Percentiles rank a stretch among this genome's conserved stretches.
phyloP scores from a whole-genome alignment of 78 protist species.

The Protostelium mycophagum region DNA sequence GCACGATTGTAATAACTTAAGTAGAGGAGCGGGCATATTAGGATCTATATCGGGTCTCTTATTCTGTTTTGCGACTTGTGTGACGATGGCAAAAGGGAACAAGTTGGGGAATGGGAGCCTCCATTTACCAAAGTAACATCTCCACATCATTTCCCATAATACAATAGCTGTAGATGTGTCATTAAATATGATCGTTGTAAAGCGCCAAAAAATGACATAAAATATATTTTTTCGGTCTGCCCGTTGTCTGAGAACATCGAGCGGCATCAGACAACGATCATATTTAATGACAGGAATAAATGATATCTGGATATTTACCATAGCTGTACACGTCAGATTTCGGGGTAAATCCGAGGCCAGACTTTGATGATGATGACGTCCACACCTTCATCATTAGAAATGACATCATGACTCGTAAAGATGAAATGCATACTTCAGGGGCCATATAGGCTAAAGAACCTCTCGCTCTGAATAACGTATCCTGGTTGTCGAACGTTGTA shows the following conservation, averaged over 20 bases:
- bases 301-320: neutral
- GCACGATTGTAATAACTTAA: neutral
- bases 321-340: neutral
- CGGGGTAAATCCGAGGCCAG: neutral
- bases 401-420: neutral
- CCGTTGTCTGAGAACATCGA: too few species aligned
- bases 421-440: neutral
- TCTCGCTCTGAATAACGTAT: neutral
- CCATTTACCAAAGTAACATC: neutral
- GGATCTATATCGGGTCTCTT: neutral
- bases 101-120: neutral
- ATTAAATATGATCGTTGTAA: too few species aligned
- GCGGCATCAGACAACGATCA: too few species aligned
- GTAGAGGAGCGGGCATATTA: neutral
- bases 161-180: neutral
- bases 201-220: too few species aligned
- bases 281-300: too few species aligned
- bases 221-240: too few species aligned
- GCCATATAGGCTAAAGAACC: neutral
- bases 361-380: neutral
- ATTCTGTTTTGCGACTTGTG: neutral
- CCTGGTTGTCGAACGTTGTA: neutral
- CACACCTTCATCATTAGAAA: neutral
- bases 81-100: neutral
- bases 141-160: neutral